A percentile compares a stretch with the other conserved stretches of the same genome.
These are phyloP conservation scores for Phytophthora nicotianae DNA, from an alignment of 352 stramenopile genomes.

Conservation along the genomic window DNA sequence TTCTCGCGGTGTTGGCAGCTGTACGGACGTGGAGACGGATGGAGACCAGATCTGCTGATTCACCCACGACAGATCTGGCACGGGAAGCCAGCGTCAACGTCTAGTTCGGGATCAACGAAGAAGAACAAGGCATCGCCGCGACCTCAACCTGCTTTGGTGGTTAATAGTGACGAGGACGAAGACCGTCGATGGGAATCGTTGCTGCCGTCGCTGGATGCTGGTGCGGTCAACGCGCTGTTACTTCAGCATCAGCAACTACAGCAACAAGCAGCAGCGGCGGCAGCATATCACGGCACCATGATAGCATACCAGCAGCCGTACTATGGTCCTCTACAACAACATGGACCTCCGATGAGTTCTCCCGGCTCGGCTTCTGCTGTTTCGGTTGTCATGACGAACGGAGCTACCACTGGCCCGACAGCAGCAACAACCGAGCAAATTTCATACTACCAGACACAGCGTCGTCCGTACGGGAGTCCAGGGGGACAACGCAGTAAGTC, in stretches of 20 bases:
- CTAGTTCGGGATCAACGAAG: slow-evolving; percentile 25
- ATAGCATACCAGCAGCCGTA: slow-evolving; percentile 42
- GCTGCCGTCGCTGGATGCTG: slow-evolving; percentile 34
- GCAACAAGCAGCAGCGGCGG: slow-evolving; percentile 34
- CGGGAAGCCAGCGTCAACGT: slow-evolving; percentile 30
- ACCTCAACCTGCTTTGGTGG: slow-evolving; percentile 19
- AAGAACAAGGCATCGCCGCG: slow-evolving; percentile 25
- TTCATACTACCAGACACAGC: slow-evolving; percentile 20
- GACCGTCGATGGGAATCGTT: slow-evolving; percentile 44
- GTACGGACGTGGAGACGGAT: slow-evolving; percentile 77
- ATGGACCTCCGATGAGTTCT: slow-evolving; percentile 13
- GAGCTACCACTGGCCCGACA: slow-evolving; percentile 12
- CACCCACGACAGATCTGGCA: slow-evolving; percentile 82
- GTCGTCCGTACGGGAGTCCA: slow-evolving; percentile 28
- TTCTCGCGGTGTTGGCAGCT: slow-evolving; percentile 65
- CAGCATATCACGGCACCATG: slow-evolving; percentile 37
- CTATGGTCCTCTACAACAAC: slow-evolving; percentile 31
- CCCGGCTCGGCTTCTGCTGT: slow-evolving; percentile 6
- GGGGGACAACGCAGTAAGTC: slow-evolving; percentile 31
- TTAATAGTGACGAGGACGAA: slow-evolving; percentile 36
- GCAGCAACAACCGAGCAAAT: slow-evolving; percentile 12
- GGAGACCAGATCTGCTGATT: slow-evolving; percentile 78
- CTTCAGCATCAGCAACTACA: slow-evolving; percentile 45
- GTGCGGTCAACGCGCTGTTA: slow-evolving; percentile 33
- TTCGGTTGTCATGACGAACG: slow-evolving; percentile 19